Conservation (phyloP, 371 early-diverging fungal species). For the Mortierella polycephala region DNA sequence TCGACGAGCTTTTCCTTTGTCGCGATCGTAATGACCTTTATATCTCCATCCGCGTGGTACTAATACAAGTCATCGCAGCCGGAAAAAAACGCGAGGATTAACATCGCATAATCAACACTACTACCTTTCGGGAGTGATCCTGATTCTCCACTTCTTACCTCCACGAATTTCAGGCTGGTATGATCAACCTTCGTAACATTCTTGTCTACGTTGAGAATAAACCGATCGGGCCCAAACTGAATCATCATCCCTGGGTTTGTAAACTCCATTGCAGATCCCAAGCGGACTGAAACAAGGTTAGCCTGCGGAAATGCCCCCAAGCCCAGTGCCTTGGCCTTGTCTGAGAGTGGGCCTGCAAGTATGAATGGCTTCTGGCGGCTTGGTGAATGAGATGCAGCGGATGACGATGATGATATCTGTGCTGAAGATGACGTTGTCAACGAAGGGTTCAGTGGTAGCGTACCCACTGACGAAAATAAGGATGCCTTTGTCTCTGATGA, state of each 20-base stretch:
- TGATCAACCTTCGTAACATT: constrained; percentile 25
- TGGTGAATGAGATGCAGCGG: neutral
- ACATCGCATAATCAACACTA: neutral
- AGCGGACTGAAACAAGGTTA: constrained; percentile 12
- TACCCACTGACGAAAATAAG: too few species aligned
- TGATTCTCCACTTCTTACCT: constrained; percentile 9
- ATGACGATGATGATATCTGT: neutral
- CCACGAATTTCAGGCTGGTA: constrained; percentile 14
- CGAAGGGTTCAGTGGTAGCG: too few species aligned
- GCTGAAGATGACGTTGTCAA: neutral
- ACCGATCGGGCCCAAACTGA: constrained; percentile 40
- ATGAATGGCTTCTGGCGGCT: neutral
- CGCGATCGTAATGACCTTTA: constrained; percentile 15
- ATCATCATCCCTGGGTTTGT: constrained; percentile 23
- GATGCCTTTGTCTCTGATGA: too few species aligned
- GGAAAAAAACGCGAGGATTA: neutral
- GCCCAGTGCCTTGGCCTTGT: constrained; percentile 21
- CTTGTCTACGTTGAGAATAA: constrained; percentile 29
- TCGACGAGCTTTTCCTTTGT: constrained; percentile 6
- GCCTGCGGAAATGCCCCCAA: constrained; percentile 37
- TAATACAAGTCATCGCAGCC: constrained; percentile 1
- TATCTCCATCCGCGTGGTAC: constrained; percentile 13
- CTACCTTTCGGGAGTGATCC: neutral
- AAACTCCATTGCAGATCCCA: constrained; percentile 14
- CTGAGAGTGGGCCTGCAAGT: neutral